Base-by-base conservation (phyloP, 495 filamentous ascomycete genomes). In the Aspergillus hancockii region DNA sequence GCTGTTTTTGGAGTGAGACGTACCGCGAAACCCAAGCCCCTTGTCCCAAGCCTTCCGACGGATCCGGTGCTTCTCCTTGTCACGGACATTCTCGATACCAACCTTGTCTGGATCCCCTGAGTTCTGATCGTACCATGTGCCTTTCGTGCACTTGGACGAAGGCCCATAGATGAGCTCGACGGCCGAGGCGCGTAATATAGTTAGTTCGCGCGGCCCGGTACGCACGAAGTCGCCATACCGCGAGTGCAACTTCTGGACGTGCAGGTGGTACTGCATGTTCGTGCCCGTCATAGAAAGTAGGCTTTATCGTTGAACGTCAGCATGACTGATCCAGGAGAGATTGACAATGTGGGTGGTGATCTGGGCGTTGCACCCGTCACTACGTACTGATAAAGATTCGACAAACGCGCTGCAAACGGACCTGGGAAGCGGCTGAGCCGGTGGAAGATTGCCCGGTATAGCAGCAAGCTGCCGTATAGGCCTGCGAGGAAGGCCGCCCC, bases 21-120 rank as follows among this genome's bases (percentile, higher is more conserved):
- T 54, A 65, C 65, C 66, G 57, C 68, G 71, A 28, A 51, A 38
- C n/a, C 66, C 63, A 31, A 77, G 69, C 2, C 61, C 72, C 10
- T 63, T 53, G 54, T 72, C 71, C 77, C 74, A 80, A 10, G 72
- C 65, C 18, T 70, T 63, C 14, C 78, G 76, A 4, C 75, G 65
- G 3, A 54, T 49, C 8, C 68, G 67, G 57, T 81, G 78, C 1
- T 65, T 19, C 4, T 60, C 61, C 40, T 61, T 62, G 49, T 68
- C 57, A 5, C 78, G 71, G 0, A 70, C 66, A 5, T 51, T 63
- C 12, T 76, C 62, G 1, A 78, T 56, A 0, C 67, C 58, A 13
- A 68, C 62, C 23, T 57, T 13, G 3, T 49, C 54, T 5, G 57
- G 45, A 9, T 67, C 47, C 16, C 66, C n/a, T 47, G 64, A 58